Conservation (phyloP, 257 asterid species). For the Cruciata laevipes region DNA sequence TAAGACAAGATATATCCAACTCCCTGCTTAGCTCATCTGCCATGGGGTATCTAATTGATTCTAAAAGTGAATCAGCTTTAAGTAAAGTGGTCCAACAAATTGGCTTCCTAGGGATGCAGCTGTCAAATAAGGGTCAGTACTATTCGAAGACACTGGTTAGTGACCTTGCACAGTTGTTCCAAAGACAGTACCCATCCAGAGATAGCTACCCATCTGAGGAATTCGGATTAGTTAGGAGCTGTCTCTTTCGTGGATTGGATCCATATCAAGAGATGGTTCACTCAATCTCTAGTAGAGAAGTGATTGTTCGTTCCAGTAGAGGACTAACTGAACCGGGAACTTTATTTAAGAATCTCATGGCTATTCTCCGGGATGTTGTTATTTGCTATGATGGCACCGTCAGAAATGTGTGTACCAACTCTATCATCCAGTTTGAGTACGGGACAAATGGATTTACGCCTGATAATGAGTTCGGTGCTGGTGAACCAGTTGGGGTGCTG, state of each 20-base stretch:
- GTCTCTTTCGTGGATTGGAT: conserved; percentile 79
- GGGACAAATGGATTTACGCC: conserved; percentile 47
- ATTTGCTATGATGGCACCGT: conserved; percentile 86
- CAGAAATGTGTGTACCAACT: conserved; percentile 75
- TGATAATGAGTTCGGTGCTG: conserved; percentile 76
- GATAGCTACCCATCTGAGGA: conserved; percentile 55
- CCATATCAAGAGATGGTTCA: conserved; percentile 94
- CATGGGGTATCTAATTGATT: conserved; percentile 63
- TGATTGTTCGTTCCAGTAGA: conserved; percentile 85
- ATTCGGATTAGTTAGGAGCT: conserved; percentile 68
- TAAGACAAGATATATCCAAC: conserved; percentile 54
- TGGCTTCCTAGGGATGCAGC: conserved; percentile 77
- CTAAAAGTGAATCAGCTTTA: conserved; percentile 88
- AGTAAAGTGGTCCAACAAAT: conserved; percentile 90
- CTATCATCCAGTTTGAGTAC: conserved; percentile 79
- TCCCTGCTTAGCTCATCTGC: conserved; percentile 57
- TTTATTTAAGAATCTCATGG: conserved; percentile 85
- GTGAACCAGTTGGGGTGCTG: conserved; percentile 97
- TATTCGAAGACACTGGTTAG: conserved; percentile 59
- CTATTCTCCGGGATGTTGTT: conserved; percentile 88
- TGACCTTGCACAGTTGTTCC: conserved; percentile 61
- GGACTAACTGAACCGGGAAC: conserved; percentile 97
- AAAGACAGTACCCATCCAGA: conserved; percentile 57
- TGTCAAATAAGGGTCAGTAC: conserved; percentile 64
- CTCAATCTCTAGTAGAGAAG: conserved; percentile 91